Base-by-base conservation (phyloP, 2,329 filamentous ascomycete species). In the Cytospora chrysosperma region DNA sequence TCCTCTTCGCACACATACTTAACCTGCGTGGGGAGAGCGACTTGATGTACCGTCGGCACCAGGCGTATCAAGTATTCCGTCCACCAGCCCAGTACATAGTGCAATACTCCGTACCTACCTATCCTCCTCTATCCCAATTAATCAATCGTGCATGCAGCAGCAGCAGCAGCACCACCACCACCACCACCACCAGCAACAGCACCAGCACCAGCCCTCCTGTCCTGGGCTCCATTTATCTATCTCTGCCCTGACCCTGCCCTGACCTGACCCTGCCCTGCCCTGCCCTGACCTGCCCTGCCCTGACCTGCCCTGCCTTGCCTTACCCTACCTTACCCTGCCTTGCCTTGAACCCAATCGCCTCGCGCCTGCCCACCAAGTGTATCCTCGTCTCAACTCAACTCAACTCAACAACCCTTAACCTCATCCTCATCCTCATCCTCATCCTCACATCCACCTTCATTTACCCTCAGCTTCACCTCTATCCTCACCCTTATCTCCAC, bases 181-280 rank as follows among this genome's bases (percentile, higher is more conserved):
- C n/a, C n/a, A n/a, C n/a, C n/a, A n/a, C n/a, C n/a, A n/a, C n/a
- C n/a, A n/a, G n/a, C n/a, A n/a, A n/a, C n/a, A n/a, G n/a, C n/a
- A n/a, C n/a, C n/a, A n/a, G n/a, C n/a, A n/a, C n/a, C n/a, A 30
- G 53, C 61, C 56, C 54, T 65, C 53, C 58, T 50, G 56, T 56
- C 56, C 58, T 56, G 51, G 61, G 56, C 60, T 56, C 56, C 47
- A 34, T 58, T 58, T 61, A 57, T 65, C 57, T 64, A 65, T 64
- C 57, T 37, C 24, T 43, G 37, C 52, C 56, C 64, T 65, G 34
- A 47, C 37, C 37, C 64, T 65, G 34, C 52, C 37, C 37, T 43
- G 37, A n/a, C 34, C 15, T 12, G n/a, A 19, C 17, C 40, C 19
- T 43, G 40, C n/a, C 59, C 40, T 50, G 53, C 52, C 51, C 52